Evolutionary conservation across 352 stramenopile genomes (phyloP).

Genomic region (Blastocystis sp.): DNA sequence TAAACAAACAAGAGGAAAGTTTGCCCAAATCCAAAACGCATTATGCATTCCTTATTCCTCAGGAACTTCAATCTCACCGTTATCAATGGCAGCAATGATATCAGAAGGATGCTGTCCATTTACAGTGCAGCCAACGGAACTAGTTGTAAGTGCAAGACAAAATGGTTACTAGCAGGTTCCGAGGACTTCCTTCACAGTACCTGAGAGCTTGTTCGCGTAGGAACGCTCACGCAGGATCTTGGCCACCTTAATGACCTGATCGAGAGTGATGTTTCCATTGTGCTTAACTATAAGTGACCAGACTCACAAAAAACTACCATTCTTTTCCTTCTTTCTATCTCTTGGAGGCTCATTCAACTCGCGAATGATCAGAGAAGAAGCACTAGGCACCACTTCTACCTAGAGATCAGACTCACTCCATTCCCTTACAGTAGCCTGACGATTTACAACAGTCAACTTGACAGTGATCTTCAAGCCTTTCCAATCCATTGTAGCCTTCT

Average conservation of each 20-base stretch:
- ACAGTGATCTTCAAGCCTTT: conserved; percentile 99
- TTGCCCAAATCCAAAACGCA: conserved; percentile 41
- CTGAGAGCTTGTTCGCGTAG: conserved; percentile 87
- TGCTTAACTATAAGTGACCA: conserved; percentile 80
- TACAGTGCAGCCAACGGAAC: conserved; percentile 97
- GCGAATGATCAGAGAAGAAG: conserved; percentile 97
- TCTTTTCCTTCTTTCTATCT: conserved; percentile 91
- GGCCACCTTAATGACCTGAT: conserved; percentile 96
- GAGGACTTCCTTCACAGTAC: conserved; percentile 99
- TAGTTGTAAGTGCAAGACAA: conserved; percentile 83
- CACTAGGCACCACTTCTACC: conserved; percentile 87
- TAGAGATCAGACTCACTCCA: neutral
- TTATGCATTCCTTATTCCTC: conserved; percentile 73
- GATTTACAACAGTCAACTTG: conserved; percentile 99
- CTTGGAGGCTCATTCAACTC: conserved; percentile 96
- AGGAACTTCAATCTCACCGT: conserved; percentile 91
- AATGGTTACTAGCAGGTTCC: conserved; percentile 92
- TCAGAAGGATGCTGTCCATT: conserved; percentile 92
- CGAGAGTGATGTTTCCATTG: conserved; percentile 97
- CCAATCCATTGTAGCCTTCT: conserved; percentile 98
- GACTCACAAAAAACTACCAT: neutral
- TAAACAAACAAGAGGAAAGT: conserved; percentile 35
- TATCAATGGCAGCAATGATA: conserved; percentile 88
- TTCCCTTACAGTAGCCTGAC: conserved; percentile 70
- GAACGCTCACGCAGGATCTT: conserved; percentile 91